These are phyloP conservation scores for Suillus luteus DNA, from an alignment of 768 basidiomycete genomes.

Conservation along the genomic window DNA sequence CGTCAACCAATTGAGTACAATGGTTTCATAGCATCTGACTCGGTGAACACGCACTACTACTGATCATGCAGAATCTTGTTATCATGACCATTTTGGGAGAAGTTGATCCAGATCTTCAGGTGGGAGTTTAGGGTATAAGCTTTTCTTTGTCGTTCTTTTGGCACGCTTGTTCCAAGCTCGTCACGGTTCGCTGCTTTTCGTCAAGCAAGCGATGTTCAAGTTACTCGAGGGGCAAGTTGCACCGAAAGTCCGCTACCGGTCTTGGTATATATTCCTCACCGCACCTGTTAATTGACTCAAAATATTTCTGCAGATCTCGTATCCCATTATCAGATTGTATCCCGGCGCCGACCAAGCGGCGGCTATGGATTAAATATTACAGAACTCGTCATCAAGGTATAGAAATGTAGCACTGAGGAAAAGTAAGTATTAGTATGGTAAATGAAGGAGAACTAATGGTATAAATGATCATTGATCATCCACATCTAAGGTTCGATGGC, in stretches of 20 bases:
- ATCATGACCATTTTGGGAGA: too few relatives aligned
- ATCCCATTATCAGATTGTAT: constrained; percentile 60
- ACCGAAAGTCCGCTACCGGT: constrained; percentile 54
- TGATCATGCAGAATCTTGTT: too few relatives aligned
- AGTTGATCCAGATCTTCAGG: constrained; percentile 56
- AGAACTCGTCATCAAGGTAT: not conserved
- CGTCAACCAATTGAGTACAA: too few relatives aligned
- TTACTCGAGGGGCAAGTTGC: constrained; percentile 10
- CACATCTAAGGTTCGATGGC: not conserved
- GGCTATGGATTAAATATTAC: not conserved
- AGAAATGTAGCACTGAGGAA: not conserved
- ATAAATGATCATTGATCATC: not conserved
- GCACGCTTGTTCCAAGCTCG: constrained; percentile 51
- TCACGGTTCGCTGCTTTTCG: constrained; percentile 54
- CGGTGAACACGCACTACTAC: too few relatives aligned
- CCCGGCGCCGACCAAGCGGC: constrained; percentile 55
- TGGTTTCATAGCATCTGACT: too few relatives aligned
- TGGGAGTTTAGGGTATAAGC: constrained; percentile 83
- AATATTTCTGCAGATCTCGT: constrained; percentile 46
- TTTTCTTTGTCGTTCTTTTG: constrained; percentile 84
- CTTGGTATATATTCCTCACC: constrained; percentile 53
- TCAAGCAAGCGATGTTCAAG: constrained; percentile 37
- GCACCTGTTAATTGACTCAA: constrained; percentile 13
- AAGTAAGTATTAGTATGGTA: not conserved
- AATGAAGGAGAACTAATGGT: not conserved